Conservation (phyloP, 257 asterid genomes). For the Solanum paucissectum region DNA sequence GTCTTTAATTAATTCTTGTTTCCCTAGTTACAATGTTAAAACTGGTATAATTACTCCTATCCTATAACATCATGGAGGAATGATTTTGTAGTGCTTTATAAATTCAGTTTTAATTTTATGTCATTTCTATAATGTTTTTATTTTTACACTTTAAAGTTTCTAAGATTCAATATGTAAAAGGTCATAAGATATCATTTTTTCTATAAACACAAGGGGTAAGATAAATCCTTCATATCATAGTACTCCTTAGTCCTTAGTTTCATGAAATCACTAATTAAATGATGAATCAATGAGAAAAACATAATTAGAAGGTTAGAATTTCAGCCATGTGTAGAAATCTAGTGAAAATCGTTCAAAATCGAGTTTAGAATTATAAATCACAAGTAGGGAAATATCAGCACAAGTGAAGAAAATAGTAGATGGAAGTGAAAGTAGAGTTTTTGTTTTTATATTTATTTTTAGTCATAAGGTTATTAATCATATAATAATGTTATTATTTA, state of each 20-base stretch:
- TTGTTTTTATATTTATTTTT: too few relatives aligned
- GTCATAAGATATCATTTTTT: not conserved
- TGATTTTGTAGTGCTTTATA: not conserved
- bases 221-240: not conserved
- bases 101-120: too few relatives aligned
- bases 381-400: not conserved
- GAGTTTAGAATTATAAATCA: not conserved
- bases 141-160: not conserved
- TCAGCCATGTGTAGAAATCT: not conserved
- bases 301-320: not conserved
- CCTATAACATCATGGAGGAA: not conserved
- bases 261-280: not conserved
- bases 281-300: not conserved
- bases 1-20: not conserved
- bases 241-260: not conserved
- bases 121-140: too few relatives aligned
- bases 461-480: too few relatives aligned
- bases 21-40: not conserved
- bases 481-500: too few relatives aligned
- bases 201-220: not conserved
- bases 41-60: not conserved
- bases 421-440: too few relatives aligned
- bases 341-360: not conserved
- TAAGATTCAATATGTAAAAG: too few relatives aligned
- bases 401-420: too few relatives aligned